These are phyloP conservation scores for Arthroderma sp. DNA, from an alignment of 2,329 filamentous ascomycete genomes.

Conservation along the genomic window DNA sequence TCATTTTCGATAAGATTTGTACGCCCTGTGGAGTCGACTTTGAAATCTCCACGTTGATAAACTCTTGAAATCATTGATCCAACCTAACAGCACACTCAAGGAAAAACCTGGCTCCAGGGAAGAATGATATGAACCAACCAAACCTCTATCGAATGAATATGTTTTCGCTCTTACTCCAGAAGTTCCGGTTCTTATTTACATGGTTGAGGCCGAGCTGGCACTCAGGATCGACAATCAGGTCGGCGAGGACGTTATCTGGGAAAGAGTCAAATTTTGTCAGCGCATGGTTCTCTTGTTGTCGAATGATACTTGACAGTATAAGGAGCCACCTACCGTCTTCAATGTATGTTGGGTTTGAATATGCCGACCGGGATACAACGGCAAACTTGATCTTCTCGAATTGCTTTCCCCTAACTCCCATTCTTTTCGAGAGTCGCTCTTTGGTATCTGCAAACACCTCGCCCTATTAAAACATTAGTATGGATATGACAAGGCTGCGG, in stretches of 20 bases:
- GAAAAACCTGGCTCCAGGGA: not conserved
- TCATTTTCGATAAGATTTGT: no score
- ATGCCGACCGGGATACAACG: slow-evolving; percentile 55
- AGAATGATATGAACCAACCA: no score
- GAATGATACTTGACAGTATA: not conserved
- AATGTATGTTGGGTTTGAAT: slow-evolving; percentile 68
- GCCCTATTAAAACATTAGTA: slow-evolving; percentile 37
- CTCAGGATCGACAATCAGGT: slow-evolving; percentile 61
- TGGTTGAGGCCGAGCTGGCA: slow-evolving; percentile 58
- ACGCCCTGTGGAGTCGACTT: no score
- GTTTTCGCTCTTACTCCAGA: slow-evolving; percentile 48
- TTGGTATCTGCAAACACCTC: slow-evolving; percentile 86
- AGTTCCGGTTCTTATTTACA: slow-evolving; percentile 46
- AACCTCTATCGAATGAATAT: slow-evolving; percentile 47
- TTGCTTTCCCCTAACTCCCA: slow-evolving; percentile 91
- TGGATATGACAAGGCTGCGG: not conserved
- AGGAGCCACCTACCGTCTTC: slow-evolving; percentile 58
- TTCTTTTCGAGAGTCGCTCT: slow-evolving; percentile 83
- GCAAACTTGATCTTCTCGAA: slow-evolving; percentile 99
- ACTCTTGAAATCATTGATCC: no score
- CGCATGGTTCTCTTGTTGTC: not conserved
- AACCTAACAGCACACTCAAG: no score
- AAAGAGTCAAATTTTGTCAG: not conserved
- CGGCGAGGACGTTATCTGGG: slow-evolving; percentile 34
- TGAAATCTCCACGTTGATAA: no score